phyloP scores from a whole-genome alignment of 495 filamentous ascomycete species.

The Endocarpon pusillum region DNA sequence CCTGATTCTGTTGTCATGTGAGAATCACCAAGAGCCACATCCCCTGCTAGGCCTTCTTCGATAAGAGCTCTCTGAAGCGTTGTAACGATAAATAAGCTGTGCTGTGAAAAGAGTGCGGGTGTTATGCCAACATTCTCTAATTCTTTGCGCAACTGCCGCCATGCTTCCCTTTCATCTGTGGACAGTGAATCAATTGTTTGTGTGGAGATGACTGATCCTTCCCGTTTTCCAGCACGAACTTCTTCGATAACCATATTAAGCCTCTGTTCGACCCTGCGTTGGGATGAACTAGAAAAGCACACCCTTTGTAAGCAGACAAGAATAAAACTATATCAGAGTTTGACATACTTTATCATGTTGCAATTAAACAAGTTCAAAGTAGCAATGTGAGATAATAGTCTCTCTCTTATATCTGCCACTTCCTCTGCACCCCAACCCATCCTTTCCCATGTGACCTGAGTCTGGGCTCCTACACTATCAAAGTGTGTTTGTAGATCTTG shows the following conservation, averaged over 20 bases:
- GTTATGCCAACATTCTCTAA: conserved; percentile 22
- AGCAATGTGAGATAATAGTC: conserved; percentile 16
- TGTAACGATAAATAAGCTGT: no score
- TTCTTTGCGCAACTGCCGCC: conserved; percentile 19
- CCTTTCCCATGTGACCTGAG: conserved; percentile 22
- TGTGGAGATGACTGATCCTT: conserved; percentile 15
- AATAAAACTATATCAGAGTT: no score
- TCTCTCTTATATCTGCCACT: conserved; percentile 15
- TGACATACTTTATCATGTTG: no score
- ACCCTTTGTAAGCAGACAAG: no score
- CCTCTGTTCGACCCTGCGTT: conserved; percentile 19
- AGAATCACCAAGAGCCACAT: no score
- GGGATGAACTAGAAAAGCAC: no score
- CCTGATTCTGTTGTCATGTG: no score
- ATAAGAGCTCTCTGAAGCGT: no score
- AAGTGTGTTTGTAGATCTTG: conserved; percentile 14
- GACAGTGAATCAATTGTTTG: conserved; percentile 17
- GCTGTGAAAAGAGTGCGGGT: conserved; percentile 12
- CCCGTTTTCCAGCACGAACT: conserved; percentile 17
- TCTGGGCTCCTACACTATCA: conserved; percentile 19
- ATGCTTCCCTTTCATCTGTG: conserved; percentile 13
- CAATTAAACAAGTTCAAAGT: no score
- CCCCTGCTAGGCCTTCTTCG: no score
- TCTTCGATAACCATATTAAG: conserved; percentile 21
- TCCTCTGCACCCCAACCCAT: conserved; percentile 17